Conservation (phyloP, 1,284 basidiomycete species). For the Golubevia sp. region DNA sequence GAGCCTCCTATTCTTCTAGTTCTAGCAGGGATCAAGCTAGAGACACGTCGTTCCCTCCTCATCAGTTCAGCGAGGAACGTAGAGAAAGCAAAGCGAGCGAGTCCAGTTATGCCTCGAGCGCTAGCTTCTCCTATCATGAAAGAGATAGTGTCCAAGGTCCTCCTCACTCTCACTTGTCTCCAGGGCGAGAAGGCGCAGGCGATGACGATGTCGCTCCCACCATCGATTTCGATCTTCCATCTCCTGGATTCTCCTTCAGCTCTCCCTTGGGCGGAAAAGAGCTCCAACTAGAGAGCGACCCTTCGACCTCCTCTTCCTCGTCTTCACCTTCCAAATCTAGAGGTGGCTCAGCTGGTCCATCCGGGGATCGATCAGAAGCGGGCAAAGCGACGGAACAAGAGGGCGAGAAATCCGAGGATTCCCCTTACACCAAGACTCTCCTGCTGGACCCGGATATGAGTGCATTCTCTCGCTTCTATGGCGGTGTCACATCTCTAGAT, state of each 20-base stretch:
- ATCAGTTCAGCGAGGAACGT: conserved; percentile 14
- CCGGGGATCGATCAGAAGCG: conserved; percentile 13
- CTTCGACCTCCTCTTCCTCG: background rate
- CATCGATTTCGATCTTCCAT: conserved; percentile 25
- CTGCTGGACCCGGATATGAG: too few species aligned
- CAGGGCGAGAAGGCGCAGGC: background rate
- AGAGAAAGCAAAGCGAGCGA: conserved; percentile 22
- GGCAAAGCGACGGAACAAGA: conserved; percentile 1
- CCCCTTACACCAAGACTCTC: too few species aligned
- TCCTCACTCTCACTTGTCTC: conserved; percentile 4
- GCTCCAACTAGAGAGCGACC: background rate
- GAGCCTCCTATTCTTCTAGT: too few species aligned
- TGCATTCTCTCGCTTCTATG: too few species aligned
- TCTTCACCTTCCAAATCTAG: background rate
- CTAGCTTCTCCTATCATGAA: conserved; percentile 13
- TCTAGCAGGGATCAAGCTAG: background rate
- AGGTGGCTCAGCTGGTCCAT: background rate
- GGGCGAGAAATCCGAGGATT: conserved; percentile 13
- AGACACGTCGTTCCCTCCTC: background rate
- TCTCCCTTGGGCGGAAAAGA: background rate
- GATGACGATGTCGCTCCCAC: conserved; percentile 15
- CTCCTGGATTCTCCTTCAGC: conserved; percentile 18
- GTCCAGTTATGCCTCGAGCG: too few species aligned
- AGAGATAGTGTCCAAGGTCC: conserved; percentile 7
- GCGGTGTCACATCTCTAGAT: too few species aligned